Percentiles rank a stretch among this genome's conserved stretches.
phyloP scores from a whole-genome alignment of 78 protist species.

The Capsaspora owczarzaki region DNA sequence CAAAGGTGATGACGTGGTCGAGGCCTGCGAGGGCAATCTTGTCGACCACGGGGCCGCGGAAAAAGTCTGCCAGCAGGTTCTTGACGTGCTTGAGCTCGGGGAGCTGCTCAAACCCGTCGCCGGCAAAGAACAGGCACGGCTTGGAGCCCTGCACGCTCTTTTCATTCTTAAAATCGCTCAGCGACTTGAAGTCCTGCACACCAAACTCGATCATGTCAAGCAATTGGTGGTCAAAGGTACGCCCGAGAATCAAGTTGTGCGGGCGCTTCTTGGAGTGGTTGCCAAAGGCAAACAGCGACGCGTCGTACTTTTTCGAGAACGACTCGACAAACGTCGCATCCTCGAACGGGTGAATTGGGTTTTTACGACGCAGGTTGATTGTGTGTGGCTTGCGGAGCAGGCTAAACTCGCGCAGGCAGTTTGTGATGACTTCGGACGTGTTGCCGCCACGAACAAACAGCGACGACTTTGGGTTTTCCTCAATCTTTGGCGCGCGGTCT shows the following conservation, averaged over 20 bases:
- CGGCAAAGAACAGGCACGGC: slow-evolving; percentile 71
- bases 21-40: slow-evolving; percentile 58
- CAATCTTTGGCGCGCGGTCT: slow-evolving; percentile 23
- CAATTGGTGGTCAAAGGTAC: slow-evolving; percentile 65
- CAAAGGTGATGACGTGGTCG: slow-evolving; percentile 61
- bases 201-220: slow-evolving; percentile 87
- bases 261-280: slow-evolving; percentile 77
- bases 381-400: slow-evolving; percentile 18
- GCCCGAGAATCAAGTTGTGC: slow-evolving; percentile 72
- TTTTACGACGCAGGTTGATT: neutral
- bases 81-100: slow-evolving; percentile 25
- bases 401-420: slow-evolving; percentile 5
- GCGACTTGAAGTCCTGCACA: slow-evolving; percentile 24
- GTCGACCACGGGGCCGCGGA: slow-evolving; percentile 59
- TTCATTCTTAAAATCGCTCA: neutral
- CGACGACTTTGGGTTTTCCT: slow-evolving; percentile 14
- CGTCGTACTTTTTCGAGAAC: slow-evolving; percentile 38
- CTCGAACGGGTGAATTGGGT: slow-evolving; percentile 64
- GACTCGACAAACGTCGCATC: slow-evolving; percentile 43
- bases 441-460: slow-evolving; percentile 12
- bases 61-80: slow-evolving; percentile 66
- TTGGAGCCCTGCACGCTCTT: slow-evolving; percentile 44
- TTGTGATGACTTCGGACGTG: neutral
- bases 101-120: slow-evolving; percentile 54
- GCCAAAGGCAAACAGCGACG: slow-evolving; percentile 67